These are phyloP conservation scores for Mycena venus DNA, from an alignment of 768 basidiomycete genomes.

Conservation along the genomic window DNA sequence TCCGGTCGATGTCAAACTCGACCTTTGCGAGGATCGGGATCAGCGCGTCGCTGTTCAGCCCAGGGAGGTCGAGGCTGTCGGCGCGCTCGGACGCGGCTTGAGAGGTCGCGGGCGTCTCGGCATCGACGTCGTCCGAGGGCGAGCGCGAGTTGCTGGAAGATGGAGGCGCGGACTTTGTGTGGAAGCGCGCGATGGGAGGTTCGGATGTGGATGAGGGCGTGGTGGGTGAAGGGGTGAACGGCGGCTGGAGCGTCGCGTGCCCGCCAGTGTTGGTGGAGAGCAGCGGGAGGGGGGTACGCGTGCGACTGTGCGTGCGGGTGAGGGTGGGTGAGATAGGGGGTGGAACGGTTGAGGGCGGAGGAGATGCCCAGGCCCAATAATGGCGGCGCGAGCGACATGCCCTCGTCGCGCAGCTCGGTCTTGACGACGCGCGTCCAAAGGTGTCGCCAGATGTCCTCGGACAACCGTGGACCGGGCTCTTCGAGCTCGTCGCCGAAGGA, in stretches of 20 bases:
- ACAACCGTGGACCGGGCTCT: constrained; percentile 84
- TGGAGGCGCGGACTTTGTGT: constrained; percentile 62
- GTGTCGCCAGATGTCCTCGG: constrained; percentile 89
- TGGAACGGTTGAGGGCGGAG: constrained; percentile 55
- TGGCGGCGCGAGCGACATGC: constrained; percentile 51
- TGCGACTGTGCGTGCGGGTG: no score
- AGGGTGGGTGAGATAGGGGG: constrained; percentile 57
- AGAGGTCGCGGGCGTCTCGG: constrained; percentile 41
- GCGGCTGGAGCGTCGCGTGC: constrained; percentile 51
- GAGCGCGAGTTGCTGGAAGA: constrained; percentile 59
- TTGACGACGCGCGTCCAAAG: constrained; percentile 84
- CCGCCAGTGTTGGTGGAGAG: constrained; percentile 55
- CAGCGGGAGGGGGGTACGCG: constrained; percentile 47
- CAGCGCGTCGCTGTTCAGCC: constrained; percentile 71
- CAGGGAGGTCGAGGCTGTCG: constrained; percentile 74
- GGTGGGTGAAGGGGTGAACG: constrained; percentile 62
- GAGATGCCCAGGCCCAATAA: constrained; percentile 61
- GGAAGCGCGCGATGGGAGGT: constrained; percentile 48
- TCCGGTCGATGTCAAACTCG: constrained; percentile 92
- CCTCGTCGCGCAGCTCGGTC: constrained; percentile 68
- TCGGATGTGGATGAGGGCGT: constrained; percentile 70
- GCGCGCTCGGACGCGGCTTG: constrained; percentile 52
- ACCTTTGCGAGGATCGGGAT: constrained; percentile 93
- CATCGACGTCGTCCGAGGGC: constrained; percentile 57
- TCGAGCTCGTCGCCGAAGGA: constrained; percentile 46